Conservation (phyloP, 306 rosid species). For the Corylus avellana region DNA sequence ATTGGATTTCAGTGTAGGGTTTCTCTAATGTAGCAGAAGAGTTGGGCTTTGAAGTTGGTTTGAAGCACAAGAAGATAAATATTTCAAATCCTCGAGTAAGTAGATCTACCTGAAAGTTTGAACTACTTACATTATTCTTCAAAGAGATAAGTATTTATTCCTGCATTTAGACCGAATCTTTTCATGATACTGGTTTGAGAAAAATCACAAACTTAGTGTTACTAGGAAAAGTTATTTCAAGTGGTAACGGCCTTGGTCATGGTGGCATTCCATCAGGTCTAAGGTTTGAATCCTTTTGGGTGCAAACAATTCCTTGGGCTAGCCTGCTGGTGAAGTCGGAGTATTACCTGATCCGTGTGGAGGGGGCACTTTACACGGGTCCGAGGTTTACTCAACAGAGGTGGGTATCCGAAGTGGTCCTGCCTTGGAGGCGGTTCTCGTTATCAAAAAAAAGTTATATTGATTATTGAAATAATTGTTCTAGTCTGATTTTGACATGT, state of each 20-base stretch:
- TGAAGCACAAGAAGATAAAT: constrained; percentile 99
- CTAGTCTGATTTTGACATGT: neutral
- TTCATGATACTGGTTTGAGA: neutral
- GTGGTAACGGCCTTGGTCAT: no score
- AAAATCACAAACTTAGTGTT: neutral
- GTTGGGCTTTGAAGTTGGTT: constrained; percentile 65
- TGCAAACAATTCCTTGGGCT: no score
- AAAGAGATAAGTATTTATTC: neutral
- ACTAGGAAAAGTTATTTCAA: neutral
- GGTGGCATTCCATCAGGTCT: no score
- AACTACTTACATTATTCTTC: neutral
- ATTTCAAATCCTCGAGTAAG: constrained; percentile 97
- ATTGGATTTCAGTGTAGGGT: constrained; percentile 59
- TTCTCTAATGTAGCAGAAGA: constrained; percentile 90
- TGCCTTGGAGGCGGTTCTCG: no score
- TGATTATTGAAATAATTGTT: neutral
- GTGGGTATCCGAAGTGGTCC: no score
- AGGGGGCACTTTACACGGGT: no score
- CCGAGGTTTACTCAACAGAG: no score
- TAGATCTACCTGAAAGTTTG: constrained; percentile 22
- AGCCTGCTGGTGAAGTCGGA: no score
- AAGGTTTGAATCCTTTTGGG: no score
- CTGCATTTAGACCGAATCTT: neutral
- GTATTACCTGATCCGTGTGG: no score
- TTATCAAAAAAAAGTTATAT: no score